A percentile compares a stretch with the other conserved stretches of the same genome.
phyloP scores from a whole-genome alignment of 2,329 filamentous ascomycete species.

The Fusarium ramigenum region DNA sequence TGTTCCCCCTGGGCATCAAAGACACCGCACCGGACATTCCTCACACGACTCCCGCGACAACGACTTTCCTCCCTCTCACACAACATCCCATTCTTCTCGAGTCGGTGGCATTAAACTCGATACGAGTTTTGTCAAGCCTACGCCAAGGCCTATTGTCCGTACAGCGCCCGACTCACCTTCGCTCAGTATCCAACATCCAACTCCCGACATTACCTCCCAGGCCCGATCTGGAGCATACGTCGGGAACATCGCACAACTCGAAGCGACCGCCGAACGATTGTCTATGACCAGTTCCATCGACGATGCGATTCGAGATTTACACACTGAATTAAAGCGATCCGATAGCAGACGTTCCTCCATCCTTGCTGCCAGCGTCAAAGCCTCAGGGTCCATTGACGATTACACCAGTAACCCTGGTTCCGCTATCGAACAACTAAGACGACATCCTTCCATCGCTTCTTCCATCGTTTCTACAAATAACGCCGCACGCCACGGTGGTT shows the following conservation, averaged over 20 bases:
- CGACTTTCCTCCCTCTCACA: constrained; percentile 22
- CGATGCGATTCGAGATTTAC: constrained; percentile 78
- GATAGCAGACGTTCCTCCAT: constrained; percentile 74
- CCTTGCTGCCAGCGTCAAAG: constrained; percentile 57
- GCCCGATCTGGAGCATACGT: constrained; percentile 69
- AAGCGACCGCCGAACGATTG: constrained; percentile 78
- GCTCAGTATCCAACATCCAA: constrained; percentile 64
- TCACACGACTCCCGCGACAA: constrained; percentile 26
- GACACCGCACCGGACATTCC: constrained; percentile 34
- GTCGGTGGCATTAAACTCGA: constrained; percentile 56
- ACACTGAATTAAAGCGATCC: constrained; percentile 74
- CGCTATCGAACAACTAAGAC: constrained; percentile 46
- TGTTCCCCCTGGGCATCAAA: constrained; percentile 38
- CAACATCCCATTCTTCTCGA: constrained; percentile 42
- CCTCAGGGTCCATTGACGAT: constrained; percentile 48
- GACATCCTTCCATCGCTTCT: constrained; percentile 59
- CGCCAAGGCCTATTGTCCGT: constrained; percentile 58
- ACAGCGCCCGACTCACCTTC: constrained; percentile 56
- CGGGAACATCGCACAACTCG: constrained; percentile 76
- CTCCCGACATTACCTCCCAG: constrained; percentile 64
- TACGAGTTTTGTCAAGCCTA: constrained; percentile 52
- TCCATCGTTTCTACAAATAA: constrained; percentile 78
- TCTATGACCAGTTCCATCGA: constrained; percentile 80
- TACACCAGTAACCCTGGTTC: constrained; percentile 36
- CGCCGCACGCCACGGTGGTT: constrained; percentile 73